Base-by-base conservation (phyloP, 2,329 filamentous ascomycete species). In the Lasiodiplodia sp. region DNA sequence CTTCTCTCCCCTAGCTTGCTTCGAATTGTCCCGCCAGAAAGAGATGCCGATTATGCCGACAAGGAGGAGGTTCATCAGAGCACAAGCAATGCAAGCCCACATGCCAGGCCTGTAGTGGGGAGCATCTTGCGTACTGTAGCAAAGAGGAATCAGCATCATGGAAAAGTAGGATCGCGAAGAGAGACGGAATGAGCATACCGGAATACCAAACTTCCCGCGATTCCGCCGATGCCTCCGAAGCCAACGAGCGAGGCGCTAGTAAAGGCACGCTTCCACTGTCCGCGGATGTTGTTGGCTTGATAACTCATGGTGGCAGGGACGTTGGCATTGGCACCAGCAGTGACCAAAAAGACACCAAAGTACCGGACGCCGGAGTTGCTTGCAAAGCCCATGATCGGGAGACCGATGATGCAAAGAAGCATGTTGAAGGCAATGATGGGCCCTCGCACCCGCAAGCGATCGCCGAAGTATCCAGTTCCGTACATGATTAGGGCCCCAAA, bases 211-310 rank as follows among this genome's bases (percentile, higher is more conserved):
- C 87, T 88, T 31, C 92, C 92, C 1, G 88, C 87, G 71, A 96
- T 96, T 40, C 93, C 92, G 47, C 93, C 93, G 31, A 96, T 83
- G 2, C 91, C 92, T 8, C 92, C 92, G 62, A 92, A 88, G 1
- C 90, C 91, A 3, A 96, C 91, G 2, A 95, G 85, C 0, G 90
- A 91, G 2, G 92, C 91, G 69, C 88, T 92, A 77, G 88, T 90
- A 72, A 96, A 90, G 0, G 92, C 92, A 58, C 93, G 88, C 82
- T 95, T 96, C 92, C 92, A 96, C 81, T 96, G 92, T 0, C 92
- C 93, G 66, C 92, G 89, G 75, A 96, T 91, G 79, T 96, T 96
- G 81, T 95, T 96, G 52, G 92, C 92, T 81, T 95, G 92, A 81
- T 93, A 96, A 0, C 92, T 87, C 83, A 96, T 88, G 56, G 88